Evolutionary conservation across 2,329 filamentous ascomycete species (phyloP).

Genomic region (Alternaria rosae): DNA sequence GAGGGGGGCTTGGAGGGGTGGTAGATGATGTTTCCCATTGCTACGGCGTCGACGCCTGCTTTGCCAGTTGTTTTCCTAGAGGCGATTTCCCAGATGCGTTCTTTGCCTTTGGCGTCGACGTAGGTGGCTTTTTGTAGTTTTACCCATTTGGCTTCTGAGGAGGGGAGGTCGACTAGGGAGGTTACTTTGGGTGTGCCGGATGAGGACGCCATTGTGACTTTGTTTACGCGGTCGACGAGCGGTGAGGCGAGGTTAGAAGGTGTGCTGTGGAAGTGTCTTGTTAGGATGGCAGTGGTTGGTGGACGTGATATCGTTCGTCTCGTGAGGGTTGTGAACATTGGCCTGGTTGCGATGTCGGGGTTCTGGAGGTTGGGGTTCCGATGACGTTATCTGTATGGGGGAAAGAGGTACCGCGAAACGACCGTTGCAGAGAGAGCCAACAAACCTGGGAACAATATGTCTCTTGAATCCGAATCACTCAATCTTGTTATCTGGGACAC

Average conservation of each 20-base stretch:
- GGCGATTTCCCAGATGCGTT: conserved; percentile 73
- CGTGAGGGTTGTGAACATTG: conserved; percentile 5
- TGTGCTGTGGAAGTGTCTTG: not conserved
- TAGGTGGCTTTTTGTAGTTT: conserved; percentile 58
- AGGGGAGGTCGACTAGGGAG: conserved; percentile 31
- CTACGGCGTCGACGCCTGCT: conserved; percentile 66
- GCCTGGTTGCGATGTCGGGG: conserved; percentile 1
- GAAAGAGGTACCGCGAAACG: not conserved
- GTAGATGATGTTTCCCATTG: conserved; percentile 71
- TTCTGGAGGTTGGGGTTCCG: not conserved
- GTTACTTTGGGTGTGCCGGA: conserved; percentile 26
- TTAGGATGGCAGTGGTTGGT: not conserved
- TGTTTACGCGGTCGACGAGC: conserved; percentile 14
- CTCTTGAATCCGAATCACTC: no score
- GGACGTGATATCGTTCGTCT: not conserved
- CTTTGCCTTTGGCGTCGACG: conserved; percentile 64
- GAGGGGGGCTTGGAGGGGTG: conserved; percentile 35
- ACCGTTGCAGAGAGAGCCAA: not conserved
- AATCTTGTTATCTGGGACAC: no score
- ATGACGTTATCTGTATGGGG: conserved; percentile 6
- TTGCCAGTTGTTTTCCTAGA: conserved; percentile 70
- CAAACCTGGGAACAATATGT: no score
- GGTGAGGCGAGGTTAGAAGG: not conserved
- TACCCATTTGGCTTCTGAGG: conserved; percentile 36
- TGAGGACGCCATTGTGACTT: conserved; percentile 16